Base-by-base conservation (phyloP, 129 eudicot species). In the Centaurea solstitialis region DNA sequence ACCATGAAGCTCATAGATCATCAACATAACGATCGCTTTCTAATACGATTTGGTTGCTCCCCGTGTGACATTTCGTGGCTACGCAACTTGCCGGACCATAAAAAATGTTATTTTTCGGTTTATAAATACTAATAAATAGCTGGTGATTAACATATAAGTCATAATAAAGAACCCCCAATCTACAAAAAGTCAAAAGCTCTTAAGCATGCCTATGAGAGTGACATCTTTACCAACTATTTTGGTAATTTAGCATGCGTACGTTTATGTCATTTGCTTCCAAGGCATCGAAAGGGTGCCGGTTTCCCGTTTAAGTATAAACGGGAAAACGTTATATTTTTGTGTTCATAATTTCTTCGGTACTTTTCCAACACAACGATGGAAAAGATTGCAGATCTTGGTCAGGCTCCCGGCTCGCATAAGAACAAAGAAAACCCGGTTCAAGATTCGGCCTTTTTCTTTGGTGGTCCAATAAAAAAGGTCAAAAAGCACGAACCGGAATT, bases 181-280 rank as follows among this genome's bases (percentile, higher is more conserved):
- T 82, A 24, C 76, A 67, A 30, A 75, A 85, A 77, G 86, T 82
- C 84, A 72, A 76, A 76, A 18, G 22, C 33, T 12, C 37, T 74
- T 72, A 17, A 20, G 82, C 88, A 76, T 73, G 82, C 82, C 57
- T 40, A 78, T 57, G 85, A 85, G 75, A 70, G 68, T 76, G 84
- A 50, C 80, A 81, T 66, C 39, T 76, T 85, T 81, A 70, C 81
- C 23, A 65, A 85, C 87, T 72, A 62, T 69, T 74, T 69, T 12
- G 75, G 57, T 76, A 75, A 71, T 2, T 72, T 35, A 38, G 83
- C 87, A 73, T 30, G 87, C 79, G 67, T 68, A 39, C 38, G 9
- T 72, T 13, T 20, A 50, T 53, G 3, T 68, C 43, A 9, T 68
- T 38, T 6, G 39, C 22, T 38, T 33, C 69, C 33, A 15, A 83